Evolutionary conservation across 352 stramenopile genomes (phyloP), one percentile per base, ranked within the genome.

Genomic region (Blastocystis sp.): DNA sequence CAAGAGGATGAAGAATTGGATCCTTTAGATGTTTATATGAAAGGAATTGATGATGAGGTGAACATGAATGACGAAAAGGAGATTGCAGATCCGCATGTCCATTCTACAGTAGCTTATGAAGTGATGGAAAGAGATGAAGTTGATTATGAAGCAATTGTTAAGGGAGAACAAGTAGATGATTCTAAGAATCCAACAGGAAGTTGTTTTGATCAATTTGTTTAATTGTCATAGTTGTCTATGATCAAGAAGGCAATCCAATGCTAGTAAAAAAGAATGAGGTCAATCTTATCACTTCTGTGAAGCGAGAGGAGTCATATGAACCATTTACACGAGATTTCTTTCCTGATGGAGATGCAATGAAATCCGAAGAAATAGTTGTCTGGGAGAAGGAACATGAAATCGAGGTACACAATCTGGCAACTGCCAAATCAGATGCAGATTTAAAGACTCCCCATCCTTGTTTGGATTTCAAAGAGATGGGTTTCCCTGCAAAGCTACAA

Each of bases 21-120:
- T 74, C 77, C 77, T 21, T 39, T 87, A 24, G 77, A 87, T 21
- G n/a, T 19, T 32, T 87, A 57, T 29, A 87, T 87, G 77, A 27
- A 87, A 54, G 77, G 49, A 63, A 75, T 87, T 29, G 58, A 75
- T 35, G 46, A 77, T 29, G 39, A 32, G 14, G 7, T 87, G 21
- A 61, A 87, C 9, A 37, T 29, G 11, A 6, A 65, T 7, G 21
- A 74, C 11, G 65, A 42, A 24, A 19, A 73, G 61, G 61, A 73
- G 39, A 37, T 0, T n/a, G 2, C 2, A 9, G 39, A 46, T 9
- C 9, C 39, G 7, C 66, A 74, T 27, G 75, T 77, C 21, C 35
- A 86, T 29, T 73, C 24, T 19, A 21, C 59, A 27, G 7, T 21
- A 1, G 63, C 71, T 29, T 14, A 74, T 11, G 65, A 87, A 87